These are phyloP conservation scores for Neurospora sp. DNA, from an alignment of 495 filamentous ascomycete species.

Conservation along the genomic window DNA sequence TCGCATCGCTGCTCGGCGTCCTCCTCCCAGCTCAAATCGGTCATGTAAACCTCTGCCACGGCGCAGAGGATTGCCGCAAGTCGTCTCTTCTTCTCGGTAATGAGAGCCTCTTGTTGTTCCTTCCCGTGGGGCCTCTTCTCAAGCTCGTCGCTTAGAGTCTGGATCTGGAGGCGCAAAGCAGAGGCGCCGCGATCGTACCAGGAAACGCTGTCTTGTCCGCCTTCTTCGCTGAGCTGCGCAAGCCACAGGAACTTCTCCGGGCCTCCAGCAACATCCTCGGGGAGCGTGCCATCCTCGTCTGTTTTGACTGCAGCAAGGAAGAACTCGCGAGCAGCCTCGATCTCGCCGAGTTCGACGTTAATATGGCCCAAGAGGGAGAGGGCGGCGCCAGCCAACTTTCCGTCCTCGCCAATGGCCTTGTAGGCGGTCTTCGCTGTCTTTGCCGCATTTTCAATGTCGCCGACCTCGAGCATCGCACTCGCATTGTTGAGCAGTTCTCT, in stretches of 20 bases:
- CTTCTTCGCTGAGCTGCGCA: slow-evolving; percentile 82
- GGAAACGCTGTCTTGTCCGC: slow-evolving; percentile 68
- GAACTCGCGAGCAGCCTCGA: slow-evolving; percentile 54
- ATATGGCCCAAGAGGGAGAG: slow-evolving; percentile 77
- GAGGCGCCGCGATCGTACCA: slow-evolving; percentile 82
- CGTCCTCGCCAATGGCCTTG: slow-evolving; percentile 27
- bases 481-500: slow-evolving; percentile 53
- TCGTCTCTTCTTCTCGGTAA: slow-evolving; percentile 64
- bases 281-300: slow-evolving; percentile 61
- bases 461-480: slow-evolving; percentile 56
- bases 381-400: slow-evolving; percentile 45
- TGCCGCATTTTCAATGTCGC: slow-evolving; percentile 60
- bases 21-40: slow-evolving; percentile 83
- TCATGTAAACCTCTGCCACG: slow-evolving; percentile 95
- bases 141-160: slow-evolving; percentile 30
- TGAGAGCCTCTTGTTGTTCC: slow-evolving; percentile 31
- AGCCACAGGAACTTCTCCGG: slow-evolving; percentile 94
- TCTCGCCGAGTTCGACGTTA: slow-evolving; percentile 71
- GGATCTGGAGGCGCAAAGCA: slow-evolving; percentile 57
- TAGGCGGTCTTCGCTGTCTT: slow-evolving; percentile 53
- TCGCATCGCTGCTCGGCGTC: slow-evolving; percentile 84
- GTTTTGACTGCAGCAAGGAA: slow-evolving; percentile 60
- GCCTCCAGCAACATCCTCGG: slow-evolving; percentile 57
- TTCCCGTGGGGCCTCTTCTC: slow-evolving; percentile 22
- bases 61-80: slow-evolving; percentile 80